Conservation (phyloP, 1,284 basidiomycete species). For the Apiotrichum brassicae region DNA sequence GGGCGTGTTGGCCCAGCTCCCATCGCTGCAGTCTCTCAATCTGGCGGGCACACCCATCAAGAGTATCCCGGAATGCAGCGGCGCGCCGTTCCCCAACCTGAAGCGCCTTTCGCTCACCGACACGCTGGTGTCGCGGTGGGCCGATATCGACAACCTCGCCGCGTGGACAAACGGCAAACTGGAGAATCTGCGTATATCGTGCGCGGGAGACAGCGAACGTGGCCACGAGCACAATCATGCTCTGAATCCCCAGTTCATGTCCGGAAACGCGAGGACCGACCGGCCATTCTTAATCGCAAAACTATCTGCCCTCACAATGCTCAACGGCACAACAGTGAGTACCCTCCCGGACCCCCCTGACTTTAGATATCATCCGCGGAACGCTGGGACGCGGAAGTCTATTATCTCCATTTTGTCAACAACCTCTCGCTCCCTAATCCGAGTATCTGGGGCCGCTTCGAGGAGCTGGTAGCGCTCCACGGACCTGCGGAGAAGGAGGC, state of each 20-base stretch:
- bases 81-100: conserved; percentile 48
- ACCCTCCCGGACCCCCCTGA: neutral
- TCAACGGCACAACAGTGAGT: conserved; percentile 66
- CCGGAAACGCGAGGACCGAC: conserved; percentile 48
- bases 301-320: conserved; percentile 56
- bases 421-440: conserved; percentile 13
- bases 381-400: conserved; percentile 76
- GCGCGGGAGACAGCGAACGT: conserved; percentile 9
- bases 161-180: conserved; percentile 16
- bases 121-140: conserved; percentile 61
- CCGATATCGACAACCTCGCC: conserved; percentile 62
- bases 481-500: conserved; percentile 4
- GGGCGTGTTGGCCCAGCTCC: conserved; percentile 52
- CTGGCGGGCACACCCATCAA: conserved; percentile 61
- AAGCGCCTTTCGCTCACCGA: conserved; percentile 44
- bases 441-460: conserved; percentile 26
- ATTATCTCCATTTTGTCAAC: conserved; percentile 64
- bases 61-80: conserved; percentile 49
- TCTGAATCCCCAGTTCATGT: neutral
- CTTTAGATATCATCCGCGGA: conserved; percentile 64
- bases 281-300: conserved; percentile 63
- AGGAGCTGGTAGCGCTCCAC: conserved; percentile 22
- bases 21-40: conserved; percentile 57
- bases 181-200: conserved; percentile 12
- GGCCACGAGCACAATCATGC: neutral